These are phyloP conservation scores for Xylariales sp. DNA, from an alignment of 2,329 filamentous ascomycete genomes.

Conservation along the genomic window DNA sequence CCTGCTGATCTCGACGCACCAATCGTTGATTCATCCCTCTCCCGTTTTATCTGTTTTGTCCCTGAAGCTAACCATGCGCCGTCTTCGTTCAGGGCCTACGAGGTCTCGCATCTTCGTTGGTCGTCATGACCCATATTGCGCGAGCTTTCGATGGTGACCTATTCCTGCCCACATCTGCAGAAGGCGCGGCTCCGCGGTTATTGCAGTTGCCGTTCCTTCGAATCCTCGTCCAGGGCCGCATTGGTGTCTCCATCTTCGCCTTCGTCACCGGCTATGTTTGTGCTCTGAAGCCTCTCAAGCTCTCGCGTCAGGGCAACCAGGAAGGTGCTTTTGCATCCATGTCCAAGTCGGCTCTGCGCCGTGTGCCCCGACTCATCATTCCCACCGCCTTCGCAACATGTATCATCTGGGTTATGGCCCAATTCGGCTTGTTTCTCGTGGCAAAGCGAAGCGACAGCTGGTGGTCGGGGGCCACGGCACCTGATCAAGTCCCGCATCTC, in stretches of 20 bases:
- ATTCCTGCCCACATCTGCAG: slow-evolving; percentile 40
- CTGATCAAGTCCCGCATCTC: slow-evolving; percentile 33
- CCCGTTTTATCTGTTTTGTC: neutral
- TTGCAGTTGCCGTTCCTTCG: slow-evolving; percentile 57
- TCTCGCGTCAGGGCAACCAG: slow-evolving; percentile 48
- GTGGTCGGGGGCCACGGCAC: slow-evolving; percentile 50
- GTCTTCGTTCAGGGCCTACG: slow-evolving; percentile 43
- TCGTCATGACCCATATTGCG: slow-evolving; percentile 50
- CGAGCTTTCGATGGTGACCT: slow-evolving; percentile 46
- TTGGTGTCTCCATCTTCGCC: slow-evolving; percentile 63
- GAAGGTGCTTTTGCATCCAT: slow-evolving; percentile 49
- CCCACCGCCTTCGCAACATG: slow-evolving; percentile 51
- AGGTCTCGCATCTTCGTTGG: slow-evolving; percentile 48
- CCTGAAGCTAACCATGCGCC: slow-evolving; percentile 9
- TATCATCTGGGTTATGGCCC: slow-evolving; percentile 47
- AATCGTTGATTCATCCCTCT: neutral
- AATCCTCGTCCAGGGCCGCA: slow-evolving; percentile 55
- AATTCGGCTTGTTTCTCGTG: slow-evolving; percentile 53
- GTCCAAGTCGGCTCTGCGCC: slow-evolving; percentile 52
- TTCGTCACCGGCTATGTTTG: slow-evolving; percentile 62
- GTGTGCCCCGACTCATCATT: slow-evolving; percentile 53
- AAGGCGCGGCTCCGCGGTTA: slow-evolving; percentile 40
- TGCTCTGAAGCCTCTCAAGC: slow-evolving; percentile 54
- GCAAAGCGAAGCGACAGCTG: slow-evolving; percentile 53
- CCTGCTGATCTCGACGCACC: neutral